Evolutionary conservation across 176 grass and related monocot genomes (phyloP).

Genomic region (Carex parvula): DNA sequence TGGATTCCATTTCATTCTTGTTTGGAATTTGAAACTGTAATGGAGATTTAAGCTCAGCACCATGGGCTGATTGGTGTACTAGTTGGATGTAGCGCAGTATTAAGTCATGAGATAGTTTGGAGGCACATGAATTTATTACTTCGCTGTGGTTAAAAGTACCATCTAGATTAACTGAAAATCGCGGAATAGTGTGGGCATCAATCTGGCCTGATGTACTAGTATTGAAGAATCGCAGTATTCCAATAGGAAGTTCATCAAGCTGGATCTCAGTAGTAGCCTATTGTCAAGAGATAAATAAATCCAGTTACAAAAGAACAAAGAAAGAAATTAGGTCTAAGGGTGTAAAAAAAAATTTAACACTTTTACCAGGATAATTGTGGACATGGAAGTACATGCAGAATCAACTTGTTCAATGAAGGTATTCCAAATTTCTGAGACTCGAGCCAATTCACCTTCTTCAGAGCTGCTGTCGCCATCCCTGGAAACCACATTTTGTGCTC

Average conservation of each 20-base stretch:
- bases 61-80: slow-evolving; percentile 53
- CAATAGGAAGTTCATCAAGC: slow-evolving; percentile 71
- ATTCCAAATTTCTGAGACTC: slow-evolving; percentile 77
- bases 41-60: slow-evolving; percentile 23
- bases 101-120: slow-evolving; percentile 62
- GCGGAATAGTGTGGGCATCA: slow-evolving; percentile 53
- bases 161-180: slow-evolving; percentile 75
- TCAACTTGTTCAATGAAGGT: slow-evolving; percentile 78
- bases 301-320: slow-evolving; percentile 21
- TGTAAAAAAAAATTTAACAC: slow-evolving; percentile 15
- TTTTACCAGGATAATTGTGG: slow-evolving; percentile 85
- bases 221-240: slow-evolving; percentile 79
- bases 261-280: slow-evolving; percentile 79
- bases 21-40: neutral
- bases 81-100: slow-evolving; percentile 73
- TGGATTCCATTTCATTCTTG: slow-evolving; percentile 7
- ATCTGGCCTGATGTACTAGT: slow-evolving; percentile 45
- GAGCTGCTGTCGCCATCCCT: slow-evolving; percentile 7
- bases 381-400: slow-evolving; percentile 67
- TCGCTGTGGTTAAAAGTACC: slow-evolving; percentile 51
- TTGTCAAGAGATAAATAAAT: slow-evolving; percentile 28
- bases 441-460: slow-evolving; percentile 14
- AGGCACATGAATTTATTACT: slow-evolving; percentile 63
- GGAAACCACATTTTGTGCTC: slow-evolving; percentile 31
- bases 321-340: slow-evolving; percentile 8